phyloP scores from a whole-genome alignment of 73 alveolate genomes.

The Halteria grandinella region DNA sequence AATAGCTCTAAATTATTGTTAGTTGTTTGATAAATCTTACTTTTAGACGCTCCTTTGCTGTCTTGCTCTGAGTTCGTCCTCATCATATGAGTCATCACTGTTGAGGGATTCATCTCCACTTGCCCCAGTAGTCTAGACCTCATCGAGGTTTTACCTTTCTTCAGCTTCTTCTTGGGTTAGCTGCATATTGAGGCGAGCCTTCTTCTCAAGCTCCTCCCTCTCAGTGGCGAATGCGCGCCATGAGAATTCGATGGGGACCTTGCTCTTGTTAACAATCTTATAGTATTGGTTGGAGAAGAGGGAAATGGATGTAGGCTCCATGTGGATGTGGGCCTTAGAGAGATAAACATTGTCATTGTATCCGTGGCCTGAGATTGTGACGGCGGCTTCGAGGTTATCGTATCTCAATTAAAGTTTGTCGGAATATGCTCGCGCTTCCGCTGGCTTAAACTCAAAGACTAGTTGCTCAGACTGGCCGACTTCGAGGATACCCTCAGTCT shows the following conservation, averaged over 20 bases:
- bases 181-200: slow-evolving; percentile 88
- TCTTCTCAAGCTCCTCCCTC: slow-evolving; percentile 97
- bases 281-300: slow-evolving; percentile 94
- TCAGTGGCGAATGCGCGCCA: slow-evolving; percentile 99
- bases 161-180: slow-evolving; percentile 98
- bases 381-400: slow-evolving; percentile 95
- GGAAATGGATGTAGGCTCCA: slow-evolving; percentile 98
- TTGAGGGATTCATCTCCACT: slow-evolving; percentile 88
- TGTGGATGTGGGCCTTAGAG: slow-evolving; percentile 90
- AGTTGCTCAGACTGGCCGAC: slow-evolving; percentile 87
- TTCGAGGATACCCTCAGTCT: slow-evolving; percentile 88
- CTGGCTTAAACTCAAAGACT: slow-evolving; percentile 90
- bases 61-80: slow-evolving; percentile 84
- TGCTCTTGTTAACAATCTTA: slow-evolving; percentile 96
- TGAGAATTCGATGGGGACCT: slow-evolving; percentile 98
- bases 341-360: slow-evolving; percentile 98
- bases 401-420: slow-evolving; percentile 91
- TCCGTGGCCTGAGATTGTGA: slow-evolving; percentile 94
- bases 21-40: slow-evolving; percentile 54
- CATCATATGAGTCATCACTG: slow-evolving; percentile 92
- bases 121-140: slow-evolving; percentile 93
- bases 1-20: slow-evolving; percentile 60
- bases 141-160: slow-evolving; percentile 97
- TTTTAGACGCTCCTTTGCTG: slow-evolving; percentile 84
- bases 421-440: slow-evolving; percentile 91